Percentiles rank a stretch among this genome's conserved stretches.
phyloP scores from a whole-genome alignment of 768 basidiomycete species.

The Psilocybe subaeruginosa region DNA sequence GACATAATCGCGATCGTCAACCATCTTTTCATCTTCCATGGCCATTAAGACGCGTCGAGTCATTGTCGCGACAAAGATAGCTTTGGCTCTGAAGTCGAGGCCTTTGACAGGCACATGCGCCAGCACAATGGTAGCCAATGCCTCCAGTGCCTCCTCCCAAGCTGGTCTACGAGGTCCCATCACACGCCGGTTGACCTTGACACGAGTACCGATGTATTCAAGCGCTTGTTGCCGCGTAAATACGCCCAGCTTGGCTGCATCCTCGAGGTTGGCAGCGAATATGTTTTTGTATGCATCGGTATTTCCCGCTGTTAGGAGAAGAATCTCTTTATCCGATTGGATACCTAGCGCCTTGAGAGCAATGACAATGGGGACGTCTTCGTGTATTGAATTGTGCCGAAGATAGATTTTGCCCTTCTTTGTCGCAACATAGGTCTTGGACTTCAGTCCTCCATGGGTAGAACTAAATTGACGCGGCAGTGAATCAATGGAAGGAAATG shows the following conservation, averaged over 20 bases:
- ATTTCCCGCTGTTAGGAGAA: conserved; percentile 90
- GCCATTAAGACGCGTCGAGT: conserved; percentile 95
- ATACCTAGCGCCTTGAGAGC: conserved; percentile 96
- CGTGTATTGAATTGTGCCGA: conserved; percentile 95
- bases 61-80: conserved; percentile 98
- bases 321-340: conserved; percentile 97
- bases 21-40: conserved; percentile 95
- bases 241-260: conserved; percentile 87
- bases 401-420: conserved; percentile 96
- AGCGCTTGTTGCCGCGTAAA: conserved; percentile 94
- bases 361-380: conserved; percentile 95
- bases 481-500: background rate
- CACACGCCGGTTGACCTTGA: conserved; percentile 83
- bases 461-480: conserved; percentile 47
- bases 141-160: conserved; percentile 95
- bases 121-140: conserved; percentile 95
- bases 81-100: conserved; percentile 90
- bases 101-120: conserved; percentile 93
- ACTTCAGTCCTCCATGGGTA: conserved; percentile 85
- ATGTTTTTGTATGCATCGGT: conserved; percentile 85
- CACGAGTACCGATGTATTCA: conserved; percentile 92
- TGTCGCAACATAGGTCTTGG: conserved; percentile 96
- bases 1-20: conserved; percentile 98
- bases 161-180: conserved; percentile 83
- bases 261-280: conserved; percentile 93